Base-by-base conservation (phyloP, 345 rosid species). In the Zanthoxylum bungeanum region DNA sequence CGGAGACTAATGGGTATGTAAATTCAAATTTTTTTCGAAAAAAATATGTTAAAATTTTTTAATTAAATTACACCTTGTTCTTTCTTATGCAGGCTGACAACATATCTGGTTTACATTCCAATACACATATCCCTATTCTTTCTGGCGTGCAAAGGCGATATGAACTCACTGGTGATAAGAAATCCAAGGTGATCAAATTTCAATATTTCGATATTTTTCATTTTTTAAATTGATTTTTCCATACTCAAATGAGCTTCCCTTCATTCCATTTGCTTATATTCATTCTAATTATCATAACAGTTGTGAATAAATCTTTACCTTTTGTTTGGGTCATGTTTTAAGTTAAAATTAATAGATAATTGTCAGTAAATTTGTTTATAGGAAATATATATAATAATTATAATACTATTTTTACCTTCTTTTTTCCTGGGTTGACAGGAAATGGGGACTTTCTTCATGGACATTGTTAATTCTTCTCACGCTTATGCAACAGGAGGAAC, bases 401-500 rank as follows among this genome's bases (percentile, higher is more conserved):
- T 37, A 7, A n/a, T 37, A 4, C 37, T 34, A 0, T 37, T 37
- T 36, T 6, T 1, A 5, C 9, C 9, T 37, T 37, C 7, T 37
- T n/a, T n/a, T 37, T 12, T 44, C 5, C 16, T 66, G 31, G 70
- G 28, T 52, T 69, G 34, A 55, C 79, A 86, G 90, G 85, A 74
- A 9, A 80, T 86, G 8, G 85, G 80, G 9, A 69, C 76, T 9
- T 80, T 52, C 77, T 86, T 86, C 78, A 78, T 86, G 87, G 86
- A 84, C 53, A 78, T 78, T 37, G 80, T 86, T 21, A 86, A 84
- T 73, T 74, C 82, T 22, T 84, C 90, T 56, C 83, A 86, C 76
- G 76, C 75, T 66, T 84, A 80, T 71, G 83, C 85, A 30, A 82
- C 87, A 55, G 87, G 87, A 62, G 87, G 85, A 64, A 80, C 87